These are phyloP conservation scores for Termitomyces sp. DNA, from an alignment of 768 basidiomycete species.

Conservation along the genomic window DNA sequence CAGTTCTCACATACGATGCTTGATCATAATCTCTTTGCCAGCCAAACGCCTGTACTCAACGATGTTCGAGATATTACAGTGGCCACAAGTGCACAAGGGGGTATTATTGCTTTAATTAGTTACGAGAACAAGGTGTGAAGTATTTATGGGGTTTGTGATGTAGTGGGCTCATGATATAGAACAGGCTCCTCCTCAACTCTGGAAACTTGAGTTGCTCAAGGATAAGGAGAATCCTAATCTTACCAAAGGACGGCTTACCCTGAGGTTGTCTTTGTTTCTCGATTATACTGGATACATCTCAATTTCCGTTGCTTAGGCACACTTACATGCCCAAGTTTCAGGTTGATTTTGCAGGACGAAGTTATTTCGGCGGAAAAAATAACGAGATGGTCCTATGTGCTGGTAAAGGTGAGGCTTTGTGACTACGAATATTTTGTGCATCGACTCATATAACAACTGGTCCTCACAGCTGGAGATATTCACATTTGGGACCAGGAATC, in stretches of 20 bases:
- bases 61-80: conserved; percentile 72
- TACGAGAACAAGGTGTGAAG: conserved; percentile 66
- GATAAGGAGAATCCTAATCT: conserved; percentile 38
- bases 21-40: conserved; percentile 22
- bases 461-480: conserved; percentile 64
- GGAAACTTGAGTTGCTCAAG: conserved; percentile 49
- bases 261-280: conserved; percentile 29
- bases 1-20: background rate
- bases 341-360: conserved; percentile 77
- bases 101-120: conserved; percentile 63
- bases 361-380: conserved; percentile 79
- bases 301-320: conserved; percentile 39
- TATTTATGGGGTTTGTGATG: background rate
- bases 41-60: conserved; percentile 70
- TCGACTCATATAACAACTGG: background rate
- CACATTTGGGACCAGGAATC: conserved; percentile 87
- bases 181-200: conserved; percentile 75
- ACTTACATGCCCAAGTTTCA: conserved; percentile 68
- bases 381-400: conserved; percentile 78
- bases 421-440: background rate
- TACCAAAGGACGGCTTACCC: conserved; percentile 33
- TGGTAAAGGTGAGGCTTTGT: conserved; percentile 53
- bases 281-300: conserved; percentile 5
- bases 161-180: background rate
- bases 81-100: conserved; percentile 44